Base-by-base conservation (phyloP, 441 rosid genomes). In the Populus tomentosa region DNA sequence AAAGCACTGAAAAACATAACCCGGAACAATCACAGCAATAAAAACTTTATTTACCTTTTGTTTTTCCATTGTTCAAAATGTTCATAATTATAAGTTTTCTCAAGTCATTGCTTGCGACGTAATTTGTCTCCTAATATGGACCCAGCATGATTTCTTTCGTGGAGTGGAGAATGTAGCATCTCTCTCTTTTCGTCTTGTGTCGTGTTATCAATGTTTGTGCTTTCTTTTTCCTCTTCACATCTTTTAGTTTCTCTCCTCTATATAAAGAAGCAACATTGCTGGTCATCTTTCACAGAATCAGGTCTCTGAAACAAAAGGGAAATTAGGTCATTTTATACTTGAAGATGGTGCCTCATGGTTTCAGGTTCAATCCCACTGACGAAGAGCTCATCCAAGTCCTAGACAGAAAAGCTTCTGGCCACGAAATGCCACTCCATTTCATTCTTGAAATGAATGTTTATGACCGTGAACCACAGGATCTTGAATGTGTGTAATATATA, bases 291-390 rank as follows among this genome's bases (percentile, higher is more conserved):
- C 24, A 1, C 14, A 7, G 20, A 7, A 33, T 3, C 4, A 24
- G 62, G 14, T 50, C 21, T 72, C 5, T 30, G n/a, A 30, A 72
- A 18, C 50, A 4, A 10, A 73, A 63, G 53, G n/a, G 6, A 20
- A 4, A 61, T 8, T n/a, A 23, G 4, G 5, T 26, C n/a, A 10
- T 10, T 13, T 1, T 9, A 7, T 16, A 28, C 2, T 11, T 1
- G 28, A 81, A 70, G 63, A 81, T 81, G 86, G 79, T 74, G 24
- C 84, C 82, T 21, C 74, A 74, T 36, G 84, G 86, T 1, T 84
- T 84, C 71, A 74, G 77, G 21, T 84, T 84, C 79, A 79, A 65
- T 65, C 86, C 86, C 23, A 84, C 84, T 0, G 86, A 84, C 50
- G 81, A 77, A 71, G 86, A 84, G 74, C 73, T 84, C 11, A 64